Evolutionary conservation across 495 filamentous ascomycete species (phyloP), one percentile per base, ranked within the genome.

Genomic region (Hamigera avellanea): DNA sequence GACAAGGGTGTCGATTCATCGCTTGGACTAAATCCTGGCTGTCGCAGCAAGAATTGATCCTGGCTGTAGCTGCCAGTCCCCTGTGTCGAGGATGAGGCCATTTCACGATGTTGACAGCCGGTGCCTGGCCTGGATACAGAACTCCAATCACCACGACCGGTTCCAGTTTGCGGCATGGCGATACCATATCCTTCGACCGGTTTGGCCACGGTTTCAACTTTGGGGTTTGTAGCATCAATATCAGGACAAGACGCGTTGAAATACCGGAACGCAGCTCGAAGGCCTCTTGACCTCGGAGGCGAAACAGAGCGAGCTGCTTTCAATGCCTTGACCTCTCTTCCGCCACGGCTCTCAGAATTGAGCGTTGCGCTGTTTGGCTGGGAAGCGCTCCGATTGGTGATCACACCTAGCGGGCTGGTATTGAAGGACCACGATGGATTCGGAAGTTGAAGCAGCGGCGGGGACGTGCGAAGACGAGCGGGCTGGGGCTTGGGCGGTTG

Each of bases 401-500:
- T 40, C 3, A 43, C 35, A 19, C 40, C 36, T 13, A 53, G 35
- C 1, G 60, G 58, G 13, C 53, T 61, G 18, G 41, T 37, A 28
- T 39, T 49, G 23, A 50, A 50, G 15, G 57, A 42, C 37, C 46
- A 54, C 18, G 42, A 41, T 2, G 52, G 44, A 6, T 42, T 45
- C 8, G 41, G 49, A 14, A 61, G 67, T 6, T 65, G 61, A 27
- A 61, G 57, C n/a, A 58, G 52, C 33, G 61, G 59, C n/a, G 69
- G 68, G 19, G 80, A 70, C 6, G 77, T 78, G 15, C 69, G 69
- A 10, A 75, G 48, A 15, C 76, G 70, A 8, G 55, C 44, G 35
- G 64, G 53, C 6, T 52, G 53, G 6, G 67, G 69, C 29, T 70
- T 67, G 0, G 78, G 69, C 2, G 77, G 70, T n/a, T 73, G 67